Evolutionary conservation across 1,284 basidiomycete species (phyloP).

Genomic region (Ceratobasidium papillatum): DNA sequence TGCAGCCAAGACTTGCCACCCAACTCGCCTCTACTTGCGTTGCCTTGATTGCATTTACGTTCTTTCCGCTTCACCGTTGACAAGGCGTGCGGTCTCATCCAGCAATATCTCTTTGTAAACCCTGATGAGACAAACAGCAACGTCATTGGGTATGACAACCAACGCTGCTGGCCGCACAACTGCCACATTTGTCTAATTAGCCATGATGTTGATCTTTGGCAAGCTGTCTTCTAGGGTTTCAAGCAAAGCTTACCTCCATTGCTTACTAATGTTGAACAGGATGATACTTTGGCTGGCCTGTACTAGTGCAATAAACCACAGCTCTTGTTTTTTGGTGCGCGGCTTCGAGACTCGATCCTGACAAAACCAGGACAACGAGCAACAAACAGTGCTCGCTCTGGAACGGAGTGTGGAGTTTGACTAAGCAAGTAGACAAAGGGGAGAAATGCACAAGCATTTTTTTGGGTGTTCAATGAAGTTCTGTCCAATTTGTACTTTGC

Average conservation of each 20-base stretch:
- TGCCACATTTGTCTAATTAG: slow-evolving; percentile 99
- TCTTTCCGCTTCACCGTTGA: slow-evolving; percentile 99
- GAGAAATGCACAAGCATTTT: slow-evolving; percentile 95
- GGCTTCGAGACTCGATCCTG: slow-evolving; percentile 96
- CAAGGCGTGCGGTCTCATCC: slow-evolving; percentile 96
- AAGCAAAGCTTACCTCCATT: slow-evolving; percentile 97
- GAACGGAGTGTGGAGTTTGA: slow-evolving; percentile 98
- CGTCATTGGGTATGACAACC: slow-evolving; percentile 99
- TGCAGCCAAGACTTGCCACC: slow-evolving; percentile 91
- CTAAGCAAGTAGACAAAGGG: slow-evolving; percentile 97
- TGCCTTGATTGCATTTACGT: slow-evolving; percentile 94
- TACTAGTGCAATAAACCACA: slow-evolving; percentile 99
- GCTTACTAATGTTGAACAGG: slow-evolving; percentile 98
- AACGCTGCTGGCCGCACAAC: slow-evolving; percentile 98
- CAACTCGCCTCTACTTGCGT: slow-evolving; percentile 93
- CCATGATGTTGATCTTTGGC: slow-evolving; percentile 98
- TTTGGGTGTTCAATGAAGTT: slow-evolving; percentile 96
- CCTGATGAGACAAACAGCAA: slow-evolving; percentile 99
- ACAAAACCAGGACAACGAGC: slow-evolving; percentile 95
- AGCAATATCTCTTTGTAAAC: slow-evolving; percentile 95
- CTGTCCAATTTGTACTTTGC: slow-evolving; percentile 38
- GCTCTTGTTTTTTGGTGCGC: slow-evolving; percentile 96
- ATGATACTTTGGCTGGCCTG: slow-evolving; percentile 94
- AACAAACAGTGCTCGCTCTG: slow-evolving; percentile 96
- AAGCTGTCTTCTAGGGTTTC: slow-evolving; percentile 99